Conservation (phyloP, 306 rosid genomes). For the Hylodesmum podocarpum region DNA sequence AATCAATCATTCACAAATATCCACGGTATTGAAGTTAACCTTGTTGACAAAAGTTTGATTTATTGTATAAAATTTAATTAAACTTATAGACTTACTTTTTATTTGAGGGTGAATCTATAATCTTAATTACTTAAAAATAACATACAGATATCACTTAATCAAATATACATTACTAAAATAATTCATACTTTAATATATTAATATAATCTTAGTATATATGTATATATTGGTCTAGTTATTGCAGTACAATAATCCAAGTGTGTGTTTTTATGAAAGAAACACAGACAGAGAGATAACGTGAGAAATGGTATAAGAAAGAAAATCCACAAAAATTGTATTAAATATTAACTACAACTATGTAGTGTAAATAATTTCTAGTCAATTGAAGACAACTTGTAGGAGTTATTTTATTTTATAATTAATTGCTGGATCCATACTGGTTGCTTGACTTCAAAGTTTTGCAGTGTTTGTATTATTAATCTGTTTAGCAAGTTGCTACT, state of each 20-base stretch:
- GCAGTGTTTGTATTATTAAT: neutral
- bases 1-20: neutral
- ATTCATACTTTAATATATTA: neutral
- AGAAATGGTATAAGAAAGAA: neutral
- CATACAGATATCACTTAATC: neutral
- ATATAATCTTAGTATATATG: neutral
- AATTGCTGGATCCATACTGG: neutral
- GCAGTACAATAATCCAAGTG: neutral
- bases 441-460: constrained; percentile 8
- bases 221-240: neutral
- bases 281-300: neutral
- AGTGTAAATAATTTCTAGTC: neutral
- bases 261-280: neutral
- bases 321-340: neutral
- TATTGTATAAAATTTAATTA: neutral
- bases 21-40: neutral
- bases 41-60: neutral
- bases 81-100: neutral
- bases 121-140: no score
- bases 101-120: no score
- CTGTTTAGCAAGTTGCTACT: neutral
- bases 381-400: neutral
- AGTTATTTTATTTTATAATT: neutral
- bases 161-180: neutral
- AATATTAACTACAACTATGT: no score